A percentile compares a stretch with the other conserved stretches of the same genome.
phyloP scores from a whole-genome alignment of 1,139 yeast genomes.

The Suhomyces panamericanus region DNA sequence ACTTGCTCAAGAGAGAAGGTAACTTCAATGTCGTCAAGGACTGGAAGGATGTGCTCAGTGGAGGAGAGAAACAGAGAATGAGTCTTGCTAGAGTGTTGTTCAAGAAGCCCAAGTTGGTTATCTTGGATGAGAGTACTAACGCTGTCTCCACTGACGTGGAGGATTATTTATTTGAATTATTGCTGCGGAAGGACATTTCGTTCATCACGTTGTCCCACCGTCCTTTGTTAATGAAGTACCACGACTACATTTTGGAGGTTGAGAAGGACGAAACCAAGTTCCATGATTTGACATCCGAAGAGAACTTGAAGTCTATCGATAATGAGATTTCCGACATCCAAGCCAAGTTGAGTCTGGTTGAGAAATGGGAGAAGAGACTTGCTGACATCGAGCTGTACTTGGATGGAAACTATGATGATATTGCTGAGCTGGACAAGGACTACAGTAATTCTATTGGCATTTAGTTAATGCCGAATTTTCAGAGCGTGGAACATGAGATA shows the following conservation, averaged over 20 bases:
- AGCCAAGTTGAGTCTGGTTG: constrained; percentile 52
- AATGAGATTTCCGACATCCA: constrained; percentile 65
- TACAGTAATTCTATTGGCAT: constrained; percentile 1
- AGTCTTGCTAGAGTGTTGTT: constrained; percentile 86
- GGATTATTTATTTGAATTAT: constrained; percentile 77
- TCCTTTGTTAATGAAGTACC: constrained; percentile 82
- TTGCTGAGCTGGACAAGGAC: constrained; percentile 10
- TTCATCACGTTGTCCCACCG: constrained; percentile 85
- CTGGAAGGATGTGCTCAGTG: constrained; percentile 91
- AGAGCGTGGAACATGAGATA: not conserved
- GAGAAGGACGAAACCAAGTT: constrained; percentile 46
- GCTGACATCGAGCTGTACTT: constrained; percentile 42
- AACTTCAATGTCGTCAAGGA: constrained; percentile 62
- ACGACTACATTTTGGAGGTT: constrained; percentile 70
- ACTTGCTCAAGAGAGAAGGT: constrained; percentile 66
- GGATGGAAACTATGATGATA: constrained; percentile 36
- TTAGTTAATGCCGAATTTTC: not conserved
- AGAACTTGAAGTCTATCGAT: constrained; percentile 61
- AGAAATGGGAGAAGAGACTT: constrained; percentile 53
- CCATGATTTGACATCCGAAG: constrained; percentile 56
- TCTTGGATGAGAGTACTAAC: constrained; percentile 90
- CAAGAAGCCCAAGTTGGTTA: constrained; percentile 78
- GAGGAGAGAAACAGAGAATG: constrained; percentile 93
- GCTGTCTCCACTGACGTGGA: constrained; percentile 93
- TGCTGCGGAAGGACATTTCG: constrained; percentile 70